Evolutionary conservation across 169 alveolate species (phyloP).

Genomic region (Plasmodium gonderi): DNA sequence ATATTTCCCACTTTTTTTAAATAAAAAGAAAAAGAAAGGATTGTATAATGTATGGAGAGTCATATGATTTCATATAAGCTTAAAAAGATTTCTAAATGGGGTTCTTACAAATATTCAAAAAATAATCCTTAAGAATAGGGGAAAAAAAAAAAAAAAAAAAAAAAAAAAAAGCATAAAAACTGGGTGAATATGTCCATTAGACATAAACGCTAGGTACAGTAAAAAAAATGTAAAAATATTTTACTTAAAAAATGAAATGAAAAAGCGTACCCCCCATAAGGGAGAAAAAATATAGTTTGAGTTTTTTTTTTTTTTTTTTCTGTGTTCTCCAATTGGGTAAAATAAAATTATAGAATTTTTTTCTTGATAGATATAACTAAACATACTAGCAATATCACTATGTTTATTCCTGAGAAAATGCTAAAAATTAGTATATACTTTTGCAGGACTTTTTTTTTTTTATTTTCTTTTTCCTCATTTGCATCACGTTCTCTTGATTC

Average conservation of each 20-base stretch:
- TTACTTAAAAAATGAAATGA: background rate
- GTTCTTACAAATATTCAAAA: background rate
- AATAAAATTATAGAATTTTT: constrained; percentile 25
- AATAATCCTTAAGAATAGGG: background rate
- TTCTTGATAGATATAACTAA: constrained; percentile 27
- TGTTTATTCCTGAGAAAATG: constrained; percentile 19
- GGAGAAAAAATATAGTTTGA: background rate
- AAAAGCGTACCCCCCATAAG: too few relatives aligned
- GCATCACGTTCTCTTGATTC: background rate
- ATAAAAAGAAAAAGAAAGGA: background rate
- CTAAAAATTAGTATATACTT: constrained; percentile 40
- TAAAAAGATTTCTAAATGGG: background rate
- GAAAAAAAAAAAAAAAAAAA: background rate
- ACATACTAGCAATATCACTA: constrained; percentile 18
- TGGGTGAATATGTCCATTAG: background rate
- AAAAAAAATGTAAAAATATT: background rate
- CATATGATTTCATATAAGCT: background rate
- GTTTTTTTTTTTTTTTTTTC: background rate
- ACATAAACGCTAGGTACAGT: background rate
- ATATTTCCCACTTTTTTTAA: background rate
- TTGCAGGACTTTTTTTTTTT: background rate
- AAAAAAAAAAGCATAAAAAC: background rate
- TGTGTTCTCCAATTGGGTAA: background rate
- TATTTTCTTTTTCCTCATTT: background rate
- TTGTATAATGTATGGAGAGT: background rate